Percentiles rank a stretch among this genome's conserved stretches.
Conservation (phyloP, 176 grass and related monocot genomes). For the Chrysopogon serrulatus region DNA sequence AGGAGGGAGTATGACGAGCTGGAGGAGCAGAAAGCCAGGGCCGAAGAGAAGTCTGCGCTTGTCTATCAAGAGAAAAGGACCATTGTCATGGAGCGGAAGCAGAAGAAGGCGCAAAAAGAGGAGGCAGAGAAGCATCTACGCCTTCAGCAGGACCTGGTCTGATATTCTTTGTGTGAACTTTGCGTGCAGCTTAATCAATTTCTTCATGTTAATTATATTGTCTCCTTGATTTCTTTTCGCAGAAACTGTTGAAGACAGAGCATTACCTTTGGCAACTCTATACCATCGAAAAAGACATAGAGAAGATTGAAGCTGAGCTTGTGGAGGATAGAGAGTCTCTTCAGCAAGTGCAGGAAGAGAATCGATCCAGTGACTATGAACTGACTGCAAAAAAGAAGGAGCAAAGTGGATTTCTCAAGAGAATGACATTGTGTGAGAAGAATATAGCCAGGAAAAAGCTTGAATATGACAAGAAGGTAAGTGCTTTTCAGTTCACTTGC, state of each 20-base stretch:
- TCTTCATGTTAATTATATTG: background rate
- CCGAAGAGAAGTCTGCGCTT: slow-evolving; percentile 88
- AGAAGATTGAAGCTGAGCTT: slow-evolving; percentile 72
- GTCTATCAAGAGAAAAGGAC: slow-evolving; percentile 97
- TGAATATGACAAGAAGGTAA: slow-evolving; percentile 88
- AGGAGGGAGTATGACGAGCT: slow-evolving; percentile 88
- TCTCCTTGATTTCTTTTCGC: slow-evolving; percentile 10
- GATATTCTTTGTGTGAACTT: background rate
- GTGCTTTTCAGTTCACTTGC: slow-evolving; percentile 4
- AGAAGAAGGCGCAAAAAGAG: slow-evolving; percentile 96
- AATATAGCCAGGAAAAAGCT: slow-evolving; percentile 84
- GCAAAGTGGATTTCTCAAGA: slow-evolving; percentile 84
- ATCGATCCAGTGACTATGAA: slow-evolving; percentile 58
- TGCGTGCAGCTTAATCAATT: background rate
- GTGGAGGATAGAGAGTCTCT: slow-evolving; percentile 65
- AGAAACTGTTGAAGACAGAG: slow-evolving; percentile 88
- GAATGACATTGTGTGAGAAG: slow-evolving; percentile 76
- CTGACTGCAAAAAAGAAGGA: slow-evolving; percentile 81
- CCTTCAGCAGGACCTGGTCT: slow-evolving; percentile 78
- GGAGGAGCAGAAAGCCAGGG: slow-evolving; percentile 55
- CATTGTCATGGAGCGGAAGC: slow-evolving; percentile 89
- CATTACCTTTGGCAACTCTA: slow-evolving; percentile 93
- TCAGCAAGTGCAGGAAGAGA: slow-evolving; percentile 55
- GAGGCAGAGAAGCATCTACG: slow-evolving; percentile 89
- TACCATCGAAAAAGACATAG: slow-evolving; percentile 71